These are phyloP conservation scores for Pseudocercospora ulei DNA, from an alignment of 2,329 filamentous ascomycete genomes.

Conservation along the genomic window DNA sequence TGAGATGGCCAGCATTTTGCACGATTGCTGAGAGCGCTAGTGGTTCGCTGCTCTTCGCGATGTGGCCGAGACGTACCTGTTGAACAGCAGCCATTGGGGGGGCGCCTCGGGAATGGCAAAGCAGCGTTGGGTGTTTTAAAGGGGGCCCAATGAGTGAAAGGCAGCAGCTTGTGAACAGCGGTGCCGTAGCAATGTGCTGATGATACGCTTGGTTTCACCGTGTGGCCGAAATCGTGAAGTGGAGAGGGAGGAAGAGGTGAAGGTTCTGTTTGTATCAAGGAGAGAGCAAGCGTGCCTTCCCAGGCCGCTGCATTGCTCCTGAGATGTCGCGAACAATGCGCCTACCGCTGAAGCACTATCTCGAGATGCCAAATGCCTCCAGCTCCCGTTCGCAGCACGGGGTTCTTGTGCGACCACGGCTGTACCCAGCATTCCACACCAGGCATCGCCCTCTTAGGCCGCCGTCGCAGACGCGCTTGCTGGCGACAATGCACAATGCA, in stretches of 20 bases:
- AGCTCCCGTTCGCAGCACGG: neutral
- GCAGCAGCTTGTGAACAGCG: neutral
- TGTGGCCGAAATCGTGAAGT: neutral
- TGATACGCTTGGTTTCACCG: constrained; percentile 1
- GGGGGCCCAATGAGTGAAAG: neutral
- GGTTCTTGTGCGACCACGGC: neutral
- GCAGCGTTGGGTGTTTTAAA: too few relatives aligned
- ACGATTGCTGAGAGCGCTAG: neutral
- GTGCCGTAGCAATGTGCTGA: constrained; percentile 7
- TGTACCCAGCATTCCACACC: constrained; percentile 1
- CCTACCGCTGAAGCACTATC: too few relatives aligned
- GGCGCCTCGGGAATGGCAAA: constrained; percentile 11
- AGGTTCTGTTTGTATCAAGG: constrained; percentile 3
- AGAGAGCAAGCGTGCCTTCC: neutral
- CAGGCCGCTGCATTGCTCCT: neutral
- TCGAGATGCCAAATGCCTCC: neutral
- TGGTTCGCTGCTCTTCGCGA: neutral
- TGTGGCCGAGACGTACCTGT: constrained; percentile 20
- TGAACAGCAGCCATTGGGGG: constrained; percentile 22
- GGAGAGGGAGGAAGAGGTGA: neutral
- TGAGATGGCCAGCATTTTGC: neutral
- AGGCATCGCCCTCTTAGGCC: too few relatives aligned
- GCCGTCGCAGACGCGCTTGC: neutral
- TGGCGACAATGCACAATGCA: constrained; percentile 8
- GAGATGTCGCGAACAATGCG: too few relatives aligned